Conservation (phyloP, 768 basidiomycete genomes). For the Albatrellus ellisii region DNA sequence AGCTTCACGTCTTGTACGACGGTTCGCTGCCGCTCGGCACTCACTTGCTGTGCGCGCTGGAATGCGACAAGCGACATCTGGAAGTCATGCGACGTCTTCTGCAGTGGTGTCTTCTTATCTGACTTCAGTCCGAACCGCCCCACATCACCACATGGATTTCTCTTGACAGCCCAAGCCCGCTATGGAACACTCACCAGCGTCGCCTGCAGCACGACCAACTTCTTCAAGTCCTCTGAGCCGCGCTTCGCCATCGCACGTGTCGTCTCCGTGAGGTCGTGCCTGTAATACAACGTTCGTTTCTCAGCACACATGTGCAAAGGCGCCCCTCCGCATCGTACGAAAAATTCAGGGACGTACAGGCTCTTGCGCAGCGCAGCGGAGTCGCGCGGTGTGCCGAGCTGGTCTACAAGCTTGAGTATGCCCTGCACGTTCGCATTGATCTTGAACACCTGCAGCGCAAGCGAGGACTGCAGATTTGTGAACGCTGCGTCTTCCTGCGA, state of each 20-base stretch:
- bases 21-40: conserved; percentile 79
- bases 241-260: conserved; percentile 93
- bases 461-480: conserved; percentile 57
- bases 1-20: conserved; percentile 81
- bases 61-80: conserved; percentile 84
- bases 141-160: not conserved
- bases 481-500: conserved; percentile 63
- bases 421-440: conserved; percentile 96
- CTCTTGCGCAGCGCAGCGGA: conserved; percentile 69
- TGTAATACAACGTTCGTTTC: conserved; percentile 18
- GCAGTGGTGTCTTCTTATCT: conserved; percentile 68
- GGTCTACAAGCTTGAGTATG: conserved; percentile 91
- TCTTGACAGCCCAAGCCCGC: not conserved
- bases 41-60: conserved; percentile 82
- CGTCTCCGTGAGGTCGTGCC: conserved; percentile 88
- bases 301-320: not conserved
- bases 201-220: conserved; percentile 55
- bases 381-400: conserved; percentile 78
- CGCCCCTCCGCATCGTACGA: not conserved
- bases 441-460: conserved; percentile 95
- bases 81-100: conserved; percentile 90
- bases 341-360: conserved; percentile 42
- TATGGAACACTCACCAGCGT: conserved; percentile 38
- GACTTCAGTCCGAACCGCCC: conserved; percentile 32
- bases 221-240: conserved; percentile 88